Conservation (phyloP, 352 stramenopile genomes). For the Pythium chondricola region DNA sequence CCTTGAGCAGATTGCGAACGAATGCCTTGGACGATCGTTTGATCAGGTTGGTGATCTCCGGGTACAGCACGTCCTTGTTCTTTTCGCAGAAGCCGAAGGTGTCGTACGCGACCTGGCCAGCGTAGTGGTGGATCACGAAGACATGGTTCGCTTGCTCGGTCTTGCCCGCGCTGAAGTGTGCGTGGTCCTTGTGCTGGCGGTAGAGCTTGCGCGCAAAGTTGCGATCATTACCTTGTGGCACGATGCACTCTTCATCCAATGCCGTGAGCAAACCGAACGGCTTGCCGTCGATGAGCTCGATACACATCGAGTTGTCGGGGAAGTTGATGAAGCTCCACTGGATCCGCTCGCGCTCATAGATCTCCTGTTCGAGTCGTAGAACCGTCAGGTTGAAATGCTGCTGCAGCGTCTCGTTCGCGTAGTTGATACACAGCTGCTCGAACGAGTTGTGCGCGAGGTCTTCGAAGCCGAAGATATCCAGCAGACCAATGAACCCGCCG, state of each 20-base stretch:
- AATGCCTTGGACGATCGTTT: constrained; percentile 66
- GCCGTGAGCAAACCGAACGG: constrained; percentile 78
- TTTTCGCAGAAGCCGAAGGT: constrained; percentile 95
- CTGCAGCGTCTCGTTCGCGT: constrained; percentile 91
- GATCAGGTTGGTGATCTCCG: constrained; percentile 75
- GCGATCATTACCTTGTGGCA: constrained; percentile 80
- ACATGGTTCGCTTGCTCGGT: constrained; percentile 75
- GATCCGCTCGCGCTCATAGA: constrained; percentile 86
- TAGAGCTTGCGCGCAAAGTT: constrained; percentile 85
- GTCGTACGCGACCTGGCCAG: constrained; percentile 90
- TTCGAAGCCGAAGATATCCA: constrained; percentile 89
- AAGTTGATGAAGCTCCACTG: constrained; percentile 89
- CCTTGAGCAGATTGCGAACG: constrained; percentile 51
- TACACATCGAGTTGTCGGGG: constrained; percentile 85
- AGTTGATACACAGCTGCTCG: constrained; percentile 95
- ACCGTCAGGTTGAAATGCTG: constrained; percentile 90
- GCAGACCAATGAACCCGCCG: constrained; percentile 62
- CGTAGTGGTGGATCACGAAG: constrained; percentile 90
- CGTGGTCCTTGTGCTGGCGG: constrained; percentile 56
- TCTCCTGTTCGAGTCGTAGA: constrained; percentile 82
- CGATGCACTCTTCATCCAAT: constrained; percentile 88
- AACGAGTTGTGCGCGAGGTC: constrained; percentile 90
- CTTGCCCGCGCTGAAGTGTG: constrained; percentile 71
- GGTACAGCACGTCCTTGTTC: constrained; percentile 91
- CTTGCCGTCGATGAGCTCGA: constrained; percentile 86